Base-by-base conservation (phyloP, 169 alveolate species). In the Plasmodium vinckei region DNA sequence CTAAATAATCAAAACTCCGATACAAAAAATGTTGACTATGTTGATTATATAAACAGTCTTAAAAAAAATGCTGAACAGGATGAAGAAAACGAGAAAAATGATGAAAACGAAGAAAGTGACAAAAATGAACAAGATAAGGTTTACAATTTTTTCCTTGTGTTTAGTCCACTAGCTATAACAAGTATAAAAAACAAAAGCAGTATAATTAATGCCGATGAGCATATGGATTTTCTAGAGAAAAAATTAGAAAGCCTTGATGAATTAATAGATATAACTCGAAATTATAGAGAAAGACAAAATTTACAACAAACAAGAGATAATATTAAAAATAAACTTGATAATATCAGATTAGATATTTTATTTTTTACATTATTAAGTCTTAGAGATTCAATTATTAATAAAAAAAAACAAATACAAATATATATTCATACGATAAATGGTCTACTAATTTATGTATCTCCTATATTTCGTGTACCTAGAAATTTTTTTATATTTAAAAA, bases 401-500 rank as follows among this genome's bases (percentile, higher is more conserved):
- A 92, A 92, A 94, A 90, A 82, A 69, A 87, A 21, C 67, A 23
- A 57, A 51, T 92, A 64, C 87, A 87, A 21, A 90, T 94, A 9
- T 94, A 91, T 87, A 87, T 94, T 7, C 91, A 92, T 44, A 94
- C 96, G 9, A 49, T 92, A 39, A 88, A 92, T 42, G 84, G 91
- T 13, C 67, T 73, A 17, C 25, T 92, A 33, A 87, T 79, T 60
- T 88, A 84, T 59, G 87, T 94, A 7, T 87, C 93, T 61, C 92
- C 92, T 1, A 87, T 56, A 51, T 94, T 94, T 84, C 92, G 96
- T 19, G 92, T 94, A 10, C 96, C 96, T 7, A 63, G 96, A 27
- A 92, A 94, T 51, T 94, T 87, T 84, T 89, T 91, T 68, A 87
- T 94, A 59, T 94, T 94, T 91, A 92, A 92, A 87, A 94, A 94